These are phyloP conservation scores for Glycine latifolia DNA, from an alignment of 306 rosid genomes.

Conservation along the genomic window DNA sequence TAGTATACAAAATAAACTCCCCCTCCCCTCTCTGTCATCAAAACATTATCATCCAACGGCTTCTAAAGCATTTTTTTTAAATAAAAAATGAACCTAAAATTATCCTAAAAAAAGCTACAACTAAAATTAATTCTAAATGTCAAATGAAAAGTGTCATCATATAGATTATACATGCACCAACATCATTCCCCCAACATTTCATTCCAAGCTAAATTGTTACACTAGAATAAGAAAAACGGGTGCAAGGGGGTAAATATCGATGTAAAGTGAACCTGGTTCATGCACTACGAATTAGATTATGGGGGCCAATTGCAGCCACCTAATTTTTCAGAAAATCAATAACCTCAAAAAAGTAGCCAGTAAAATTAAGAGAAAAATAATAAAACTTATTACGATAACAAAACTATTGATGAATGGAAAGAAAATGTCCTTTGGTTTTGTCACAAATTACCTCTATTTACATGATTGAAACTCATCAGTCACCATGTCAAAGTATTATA, in stretches of 20 bases:
- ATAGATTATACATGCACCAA: too few relatives aligned
- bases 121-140: too few relatives aligned
- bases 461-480: constrained; percentile 57
- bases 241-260: neutral
- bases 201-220: neutral
- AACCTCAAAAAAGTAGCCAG: constrained; percentile 27
- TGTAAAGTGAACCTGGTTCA: neutral
- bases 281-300: constrained; percentile 7
- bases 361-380: neutral
- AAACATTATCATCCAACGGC: too few relatives aligned
- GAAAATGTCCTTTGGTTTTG: constrained; percentile 54
- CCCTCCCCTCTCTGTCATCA: too few relatives aligned
- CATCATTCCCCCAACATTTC: too few relatives aligned
- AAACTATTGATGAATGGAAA: constrained; percentile 72
- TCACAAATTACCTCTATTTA: constrained; percentile 80
- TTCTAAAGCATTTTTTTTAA: too few relatives aligned
- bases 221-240: neutral
- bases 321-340: constrained; percentile 36
- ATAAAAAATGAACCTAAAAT: too few relatives aligned
- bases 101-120: too few relatives aligned
- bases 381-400: constrained; percentile 19
- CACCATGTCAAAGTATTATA: constrained; percentile 63
- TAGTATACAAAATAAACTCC: too few relatives aligned
- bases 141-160: too few relatives aligned
- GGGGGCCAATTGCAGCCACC: constrained; percentile 52